Conservation (phyloP, 108 stramenopile genomes). For the Schizochytrium sp. region DNA sequence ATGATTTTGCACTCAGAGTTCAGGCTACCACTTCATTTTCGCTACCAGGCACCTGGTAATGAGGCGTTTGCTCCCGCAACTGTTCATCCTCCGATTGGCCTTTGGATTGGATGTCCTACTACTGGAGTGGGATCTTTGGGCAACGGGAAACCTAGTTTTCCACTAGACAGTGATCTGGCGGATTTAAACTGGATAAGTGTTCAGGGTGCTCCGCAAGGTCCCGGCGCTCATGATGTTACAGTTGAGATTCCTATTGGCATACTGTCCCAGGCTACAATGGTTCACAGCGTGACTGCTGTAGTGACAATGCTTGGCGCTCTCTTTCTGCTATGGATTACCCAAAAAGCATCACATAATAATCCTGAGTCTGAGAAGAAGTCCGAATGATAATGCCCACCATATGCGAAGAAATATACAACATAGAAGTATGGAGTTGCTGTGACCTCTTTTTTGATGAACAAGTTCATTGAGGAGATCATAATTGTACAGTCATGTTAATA, state of each 20-base stretch:
- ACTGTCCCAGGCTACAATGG: background rate
- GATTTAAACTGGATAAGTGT: too few species aligned
- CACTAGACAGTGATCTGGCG: too few species aligned
- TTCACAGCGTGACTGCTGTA: background rate
- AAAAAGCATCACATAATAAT: background rate
- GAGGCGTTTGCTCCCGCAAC: background rate
- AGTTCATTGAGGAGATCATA: too few species aligned
- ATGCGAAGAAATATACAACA: too few species aligned
- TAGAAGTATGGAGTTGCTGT: too few species aligned
- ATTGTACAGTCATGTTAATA: too few species aligned
- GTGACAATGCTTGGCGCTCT: constrained; percentile 29
- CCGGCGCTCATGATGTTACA: background rate
- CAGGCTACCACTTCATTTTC: background rate
- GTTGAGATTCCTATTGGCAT: background rate
- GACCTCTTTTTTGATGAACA: too few species aligned
- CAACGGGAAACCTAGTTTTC: too few species aligned
- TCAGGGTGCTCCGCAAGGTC: background rate
- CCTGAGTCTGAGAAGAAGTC: too few species aligned
- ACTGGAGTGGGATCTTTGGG: too few species aligned
- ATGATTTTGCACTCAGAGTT: background rate
- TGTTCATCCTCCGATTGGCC: background rate
- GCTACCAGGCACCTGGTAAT: background rate
- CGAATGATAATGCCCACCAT: too few species aligned
- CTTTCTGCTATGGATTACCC: background rate
- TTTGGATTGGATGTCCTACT: background rate